Conservation (phyloP, 2,329 filamentous ascomycete species). For the Chalaropsis ovoidea region DNA sequence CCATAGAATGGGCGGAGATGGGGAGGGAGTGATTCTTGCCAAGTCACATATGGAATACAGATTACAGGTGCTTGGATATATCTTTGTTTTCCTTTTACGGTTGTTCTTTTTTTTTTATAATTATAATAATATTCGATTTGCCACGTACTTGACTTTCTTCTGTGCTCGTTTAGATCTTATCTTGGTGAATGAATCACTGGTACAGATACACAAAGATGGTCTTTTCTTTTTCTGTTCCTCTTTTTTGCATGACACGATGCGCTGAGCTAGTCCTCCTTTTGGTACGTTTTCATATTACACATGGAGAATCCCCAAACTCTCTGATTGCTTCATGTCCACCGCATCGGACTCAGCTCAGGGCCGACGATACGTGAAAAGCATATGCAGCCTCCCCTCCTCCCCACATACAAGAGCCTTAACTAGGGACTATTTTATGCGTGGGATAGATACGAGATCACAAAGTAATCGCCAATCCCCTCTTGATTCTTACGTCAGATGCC, state of each 20-base stretch:
- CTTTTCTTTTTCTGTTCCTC: not conserved
- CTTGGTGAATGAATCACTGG: too few species aligned
- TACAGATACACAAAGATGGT: not conserved
- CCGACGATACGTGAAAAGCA: not conserved
- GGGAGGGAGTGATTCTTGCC: not conserved
- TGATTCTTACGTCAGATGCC: too few species aligned
- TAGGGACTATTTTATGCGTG: not conserved
- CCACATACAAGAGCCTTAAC: not conserved
- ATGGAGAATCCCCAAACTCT: not conserved
- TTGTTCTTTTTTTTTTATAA: not conserved
- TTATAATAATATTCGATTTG: not conserved
- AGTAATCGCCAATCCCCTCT: not conserved
- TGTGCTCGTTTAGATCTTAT: not conserved
- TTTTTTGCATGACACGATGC: too few species aligned
- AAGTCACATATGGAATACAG: not conserved
- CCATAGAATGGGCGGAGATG: not conserved
- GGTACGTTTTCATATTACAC: too few species aligned
- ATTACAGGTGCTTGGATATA: slow-evolving; percentile 4
- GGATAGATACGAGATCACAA: not conserved
- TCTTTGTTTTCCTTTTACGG: slow-evolving; percentile 1
- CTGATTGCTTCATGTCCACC: not conserved
- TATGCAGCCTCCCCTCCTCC: not conserved
- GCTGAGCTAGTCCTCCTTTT: too few species aligned
- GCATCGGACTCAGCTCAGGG: not conserved
- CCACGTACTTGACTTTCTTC: not conserved